Percentiles rank a stretch among this genome's conserved stretches.
phyloP scores from a whole-genome alignment of 2,329 filamentous ascomycete species.

The Neodidymelliopsis sp. region DNA sequence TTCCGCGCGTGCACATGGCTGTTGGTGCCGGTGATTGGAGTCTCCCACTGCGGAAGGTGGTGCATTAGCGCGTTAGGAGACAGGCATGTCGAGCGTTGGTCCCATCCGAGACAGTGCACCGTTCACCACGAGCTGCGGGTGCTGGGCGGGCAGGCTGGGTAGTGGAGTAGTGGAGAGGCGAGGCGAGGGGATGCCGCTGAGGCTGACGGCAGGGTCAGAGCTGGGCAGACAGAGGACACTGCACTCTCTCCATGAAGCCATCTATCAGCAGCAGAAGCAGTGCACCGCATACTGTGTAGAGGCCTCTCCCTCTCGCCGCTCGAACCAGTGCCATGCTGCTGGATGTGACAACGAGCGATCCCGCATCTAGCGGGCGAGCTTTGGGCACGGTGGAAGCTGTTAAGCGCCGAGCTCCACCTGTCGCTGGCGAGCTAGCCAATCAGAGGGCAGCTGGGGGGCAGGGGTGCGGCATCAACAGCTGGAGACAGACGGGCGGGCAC shows the following conservation, averaged over 20 bases:
- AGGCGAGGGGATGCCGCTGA: not conserved
- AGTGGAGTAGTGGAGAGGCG: too few species aligned
- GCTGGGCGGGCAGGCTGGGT: not conserved
- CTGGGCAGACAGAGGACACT: not conserved
- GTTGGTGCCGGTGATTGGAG: slow-evolving; percentile 12
- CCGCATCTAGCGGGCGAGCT: slow-evolving; percentile 10
- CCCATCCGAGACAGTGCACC: slow-evolving; percentile 14
- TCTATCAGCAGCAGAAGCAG: not conserved
- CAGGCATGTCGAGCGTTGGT: slow-evolving; percentile 14
- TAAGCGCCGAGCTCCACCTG: slow-evolving; percentile 16
- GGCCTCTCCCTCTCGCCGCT: slow-evolving; percentile 7
- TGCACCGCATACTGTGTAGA: not conserved
- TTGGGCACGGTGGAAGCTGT: slow-evolving; percentile 1
- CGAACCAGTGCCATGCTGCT: slow-evolving; percentile 18
- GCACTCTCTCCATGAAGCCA: not conserved
- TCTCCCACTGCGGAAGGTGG: slow-evolving; percentile 5
- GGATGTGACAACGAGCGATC: slow-evolving; percentile 21
- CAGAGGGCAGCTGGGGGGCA: not conserved
- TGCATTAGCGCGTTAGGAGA: slow-evolving; percentile 12
- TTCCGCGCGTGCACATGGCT: slow-evolving; percentile 14
- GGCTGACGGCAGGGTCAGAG: not conserved
- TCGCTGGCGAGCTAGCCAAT: not conserved
- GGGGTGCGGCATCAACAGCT: slow-evolving; percentile 11
- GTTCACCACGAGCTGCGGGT: slow-evolving; percentile 10
- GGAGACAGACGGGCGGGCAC: slow-evolving; percentile 11